A percentile compares a stretch with the other conserved stretches of the same genome.
phyloP scores from a whole-genome alignment of 768 basidiomycete species.

The Dentipellis sp. region DNA sequence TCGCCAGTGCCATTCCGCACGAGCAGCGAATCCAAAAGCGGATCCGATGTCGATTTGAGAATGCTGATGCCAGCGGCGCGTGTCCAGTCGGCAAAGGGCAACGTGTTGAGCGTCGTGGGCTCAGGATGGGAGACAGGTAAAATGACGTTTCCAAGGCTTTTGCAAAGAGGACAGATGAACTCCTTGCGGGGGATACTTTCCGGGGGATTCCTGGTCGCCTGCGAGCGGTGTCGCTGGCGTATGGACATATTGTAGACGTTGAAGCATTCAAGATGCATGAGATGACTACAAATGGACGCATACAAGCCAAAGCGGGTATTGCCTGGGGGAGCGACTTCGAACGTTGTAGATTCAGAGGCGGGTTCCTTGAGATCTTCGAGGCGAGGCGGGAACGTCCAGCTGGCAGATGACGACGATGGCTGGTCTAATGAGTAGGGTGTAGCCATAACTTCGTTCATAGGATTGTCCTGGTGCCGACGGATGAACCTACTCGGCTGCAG shows the following conservation, averaged over 20 bases:
- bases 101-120: conserved; percentile 39
- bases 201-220: conserved; percentile 88
- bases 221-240: conserved; percentile 77
- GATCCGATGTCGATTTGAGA: conserved; percentile 74
- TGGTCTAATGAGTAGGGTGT: conserved; percentile 63
- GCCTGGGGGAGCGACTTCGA: conserved; percentile 64
- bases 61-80: conserved; percentile 84
- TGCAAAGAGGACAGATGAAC: conserved; percentile 95
- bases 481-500: conserved; percentile 84
- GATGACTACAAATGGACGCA: conserved; percentile 85
- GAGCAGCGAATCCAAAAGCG: conserved; percentile 60
- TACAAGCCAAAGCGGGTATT: conserved; percentile 81
- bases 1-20: conserved; percentile 78
- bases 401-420: conserved; percentile 20
- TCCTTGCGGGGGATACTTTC: conserved; percentile 92
- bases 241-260: conserved; percentile 83
- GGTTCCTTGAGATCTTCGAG: conserved; percentile 40
- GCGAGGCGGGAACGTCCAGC: conserved; percentile 39
- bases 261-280: conserved; percentile 97
- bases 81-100: conserved; percentile 83
- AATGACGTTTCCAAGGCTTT: conserved; percentile 90
- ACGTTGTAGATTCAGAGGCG: conserved; percentile 35
- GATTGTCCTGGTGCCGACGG: conserved; percentile 65
- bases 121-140: conserved; percentile 62
- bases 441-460: conserved; percentile 66